Percentiles rank a stretch among this genome's conserved stretches.
Conservation (phyloP, 2,329 filamentous ascomycete species). For the Phialophora tarda region DNA sequence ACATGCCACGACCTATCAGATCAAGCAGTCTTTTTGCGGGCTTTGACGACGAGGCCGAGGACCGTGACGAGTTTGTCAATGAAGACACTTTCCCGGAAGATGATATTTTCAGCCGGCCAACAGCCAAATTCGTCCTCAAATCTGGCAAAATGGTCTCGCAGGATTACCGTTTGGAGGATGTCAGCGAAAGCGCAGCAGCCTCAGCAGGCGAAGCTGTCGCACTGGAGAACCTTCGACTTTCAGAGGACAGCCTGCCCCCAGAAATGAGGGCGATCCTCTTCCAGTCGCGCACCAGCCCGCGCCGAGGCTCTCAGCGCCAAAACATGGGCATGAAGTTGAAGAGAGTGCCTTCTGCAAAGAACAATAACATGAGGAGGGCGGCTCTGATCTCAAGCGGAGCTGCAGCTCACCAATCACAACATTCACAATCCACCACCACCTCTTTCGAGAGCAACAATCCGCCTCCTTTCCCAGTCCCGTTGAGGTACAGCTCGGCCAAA, state of each 20-base stretch:
- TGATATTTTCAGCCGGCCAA: constrained; percentile 53
- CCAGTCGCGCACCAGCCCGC: constrained; percentile 30
- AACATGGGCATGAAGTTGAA: constrained; percentile 34
- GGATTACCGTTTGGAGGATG: constrained; percentile 45
- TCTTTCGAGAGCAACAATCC: constrained; percentile 51
- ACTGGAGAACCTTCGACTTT: constrained; percentile 36
- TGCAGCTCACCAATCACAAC: constrained; percentile 68
- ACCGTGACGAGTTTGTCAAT: constrained; percentile 40
- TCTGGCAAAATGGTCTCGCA: constrained; percentile 51
- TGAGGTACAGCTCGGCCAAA: constrained; percentile 82
- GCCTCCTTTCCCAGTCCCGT: constrained; percentile 92
- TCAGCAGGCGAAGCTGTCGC: constrained; percentile 36
- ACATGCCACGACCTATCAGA: constrained; percentile 72
- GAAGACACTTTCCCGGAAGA: constrained; percentile 48
- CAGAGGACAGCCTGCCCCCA: constrained; percentile 36
- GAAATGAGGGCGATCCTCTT: constrained; percentile 34
- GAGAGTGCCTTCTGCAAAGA: constrained; percentile 45
- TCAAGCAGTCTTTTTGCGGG: constrained; percentile 87
- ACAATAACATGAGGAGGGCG: constrained; percentile 73
- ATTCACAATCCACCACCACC: constrained; percentile 59
- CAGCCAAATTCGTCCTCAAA: constrained; percentile 51
- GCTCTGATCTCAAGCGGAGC: constrained; percentile 82
- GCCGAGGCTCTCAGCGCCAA: constrained; percentile 24
- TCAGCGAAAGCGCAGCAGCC: constrained; percentile 42
- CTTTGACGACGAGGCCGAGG: constrained; percentile 72